Evolutionary conservation across 106 monocot genomes (phyloP).

Genomic region (Dioscorea dumetorum): DNA sequence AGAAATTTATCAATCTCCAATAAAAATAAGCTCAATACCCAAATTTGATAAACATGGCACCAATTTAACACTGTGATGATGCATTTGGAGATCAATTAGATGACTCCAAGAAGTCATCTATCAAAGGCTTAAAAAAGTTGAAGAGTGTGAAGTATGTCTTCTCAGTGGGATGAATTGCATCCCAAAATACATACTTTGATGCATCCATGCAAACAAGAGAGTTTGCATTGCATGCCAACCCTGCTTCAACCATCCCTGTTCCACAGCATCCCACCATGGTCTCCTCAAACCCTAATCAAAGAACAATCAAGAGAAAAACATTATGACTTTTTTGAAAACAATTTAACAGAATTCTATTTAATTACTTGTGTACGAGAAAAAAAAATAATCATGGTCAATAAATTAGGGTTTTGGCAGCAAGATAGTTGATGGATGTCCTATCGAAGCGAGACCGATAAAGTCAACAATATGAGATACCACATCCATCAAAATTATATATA

Average conservation of each 20-base stretch:
- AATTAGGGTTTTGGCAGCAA: no score
- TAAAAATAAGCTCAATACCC: no score
- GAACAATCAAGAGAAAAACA: no score
- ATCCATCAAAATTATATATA: no score
- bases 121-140: conserved; percentile 6
- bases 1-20: no score
- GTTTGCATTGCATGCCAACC: conserved; percentile 42
- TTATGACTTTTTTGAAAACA: not conserved
- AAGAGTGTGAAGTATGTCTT: conserved; percentile 34
- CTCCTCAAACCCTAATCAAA: conserved; percentile 34
- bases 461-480: no score
- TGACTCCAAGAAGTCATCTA: conserved; percentile 23
- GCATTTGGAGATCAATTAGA: not conserved
- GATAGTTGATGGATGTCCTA: no score
- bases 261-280: conserved; percentile 52
- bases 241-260: conserved; percentile 53
- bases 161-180: conserved; percentile 61
- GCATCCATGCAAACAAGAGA: conserved; percentile 42
- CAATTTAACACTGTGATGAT: no score
- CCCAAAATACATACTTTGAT: conserved; percentile 61
- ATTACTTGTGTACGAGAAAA: no score
- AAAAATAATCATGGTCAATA: no score
- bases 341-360: not conserved
- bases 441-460: no score
- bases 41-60: no score